Evolutionary conservation across 2,329 filamentous ascomycete species (phyloP), one percentile per base, ranked within the genome.

Genomic region (Graphilbum ipis-grandicollis): DNA sequence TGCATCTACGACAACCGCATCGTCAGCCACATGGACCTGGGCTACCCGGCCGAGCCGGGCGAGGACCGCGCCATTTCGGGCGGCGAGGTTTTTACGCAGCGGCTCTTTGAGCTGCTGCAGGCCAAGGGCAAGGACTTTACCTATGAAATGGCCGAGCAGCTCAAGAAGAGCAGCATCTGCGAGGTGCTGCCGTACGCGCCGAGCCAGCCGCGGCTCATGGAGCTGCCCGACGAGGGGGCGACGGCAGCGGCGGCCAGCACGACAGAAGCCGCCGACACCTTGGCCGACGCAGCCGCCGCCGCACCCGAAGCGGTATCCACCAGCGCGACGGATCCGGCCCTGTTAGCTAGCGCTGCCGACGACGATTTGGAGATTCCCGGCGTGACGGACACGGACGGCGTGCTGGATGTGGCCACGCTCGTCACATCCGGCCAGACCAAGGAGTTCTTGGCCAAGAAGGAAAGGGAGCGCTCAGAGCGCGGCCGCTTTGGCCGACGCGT

Each of bases 1-100:
- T 88, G 86, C 39, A 75, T 98, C 35, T 76, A 78, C 40, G 88
- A 96, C 43, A 88, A 81, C 48, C 60, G 75, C 33, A 69, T 92
- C 5, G 67, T 60, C 66, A 85, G 56, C 66, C 81, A 57, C 60
- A 75, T 50, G 67, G 73, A 51, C 56, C 71, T 66, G 57, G 78
- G 52, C 54, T 71, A 52, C 58, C 75, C 44, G 42, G 80, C 46
- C 50, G 68, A 36, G 60, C 25, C 29, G 22, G 48, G 41, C 18
- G 50, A 55, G 1, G 50, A 52, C 19, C 46, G 53, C 18, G 51
- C 55, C 32, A 60, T 75, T 13, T 90, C 83, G 42, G 90, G 90
- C 44, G 90, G 90, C 30, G 81, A 93, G 48, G 72, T 80, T 3
- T 84, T 96, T 63, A 94, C 88, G 1, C 67, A 70, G 46, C 68